Percentiles rank a stretch among this genome's conserved stretches.
These are phyloP conservation scores for Amanita polypyramis DNA, from an alignment of 768 basidiomycete genomes.

Conservation along the genomic window DNA sequence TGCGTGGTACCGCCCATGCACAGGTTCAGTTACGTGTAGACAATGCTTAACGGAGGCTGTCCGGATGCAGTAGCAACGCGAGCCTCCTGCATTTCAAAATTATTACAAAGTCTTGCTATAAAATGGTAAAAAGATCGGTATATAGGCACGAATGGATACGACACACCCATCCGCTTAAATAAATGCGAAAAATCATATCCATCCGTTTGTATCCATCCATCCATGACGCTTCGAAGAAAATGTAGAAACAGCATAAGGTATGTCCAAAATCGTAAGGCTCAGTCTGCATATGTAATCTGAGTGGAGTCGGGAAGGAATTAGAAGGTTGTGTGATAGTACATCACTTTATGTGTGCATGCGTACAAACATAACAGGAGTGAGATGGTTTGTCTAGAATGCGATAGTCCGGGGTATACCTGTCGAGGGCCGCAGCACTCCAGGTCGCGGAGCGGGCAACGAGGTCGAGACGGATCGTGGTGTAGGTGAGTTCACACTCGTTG, in stretches of 20 bases:
- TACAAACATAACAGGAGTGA: not conserved
- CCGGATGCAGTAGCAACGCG: too few relatives aligned
- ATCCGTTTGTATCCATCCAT: not conserved
- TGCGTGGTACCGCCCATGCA: too few relatives aligned
- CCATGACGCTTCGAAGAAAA: not conserved
- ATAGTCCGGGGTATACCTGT: slow-evolving; percentile 1
- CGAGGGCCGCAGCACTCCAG: not conserved
- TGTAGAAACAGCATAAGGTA: not conserved
- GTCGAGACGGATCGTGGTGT: slow-evolving; percentile 1
- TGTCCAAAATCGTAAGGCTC: not conserved
- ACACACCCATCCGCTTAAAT: not conserved
- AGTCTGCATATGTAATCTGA: not conserved
- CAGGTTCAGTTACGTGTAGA: too few relatives aligned
- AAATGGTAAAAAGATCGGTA: not conserved
- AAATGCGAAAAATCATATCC: not conserved
- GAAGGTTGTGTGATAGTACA: not conserved
- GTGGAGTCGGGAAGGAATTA: not conserved
- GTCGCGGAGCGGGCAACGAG: not conserved
- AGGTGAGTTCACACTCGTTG: not conserved
- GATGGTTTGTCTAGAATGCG: not conserved
- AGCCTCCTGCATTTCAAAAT: too few relatives aligned
- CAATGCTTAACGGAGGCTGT: too few relatives aligned
- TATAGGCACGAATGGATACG: not conserved
- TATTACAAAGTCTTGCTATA: not conserved
- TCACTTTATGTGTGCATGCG: not conserved